Evolutionary conservation across 1,284 basidiomycete genomes (phyloP).

Genomic region (Trichosporon sp.): DNA sequence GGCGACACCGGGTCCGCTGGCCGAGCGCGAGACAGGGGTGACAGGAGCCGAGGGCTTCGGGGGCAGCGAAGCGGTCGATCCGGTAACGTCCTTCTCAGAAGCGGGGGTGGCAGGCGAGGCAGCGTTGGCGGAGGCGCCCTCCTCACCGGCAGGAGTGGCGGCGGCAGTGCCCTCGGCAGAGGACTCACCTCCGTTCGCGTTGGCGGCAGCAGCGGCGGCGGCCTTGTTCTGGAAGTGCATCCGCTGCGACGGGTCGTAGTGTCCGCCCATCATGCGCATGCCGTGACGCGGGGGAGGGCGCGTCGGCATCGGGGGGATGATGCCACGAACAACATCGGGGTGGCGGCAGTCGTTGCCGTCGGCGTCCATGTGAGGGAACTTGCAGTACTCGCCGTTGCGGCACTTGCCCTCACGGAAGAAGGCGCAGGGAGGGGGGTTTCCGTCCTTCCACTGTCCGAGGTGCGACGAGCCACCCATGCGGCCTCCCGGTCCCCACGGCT

Average conservation of each 20-base stretch:
- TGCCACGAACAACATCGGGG: slow-evolving; percentile 46
- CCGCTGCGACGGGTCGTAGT: slow-evolving; percentile 29
- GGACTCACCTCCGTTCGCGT: slow-evolving; percentile 6
- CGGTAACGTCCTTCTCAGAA: slow-evolving; percentile 14
- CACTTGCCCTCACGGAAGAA: slow-evolving; percentile 49
- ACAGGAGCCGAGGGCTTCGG: slow-evolving; percentile 31
- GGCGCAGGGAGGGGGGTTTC: slow-evolving; percentile 47
- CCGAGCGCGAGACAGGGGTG: slow-evolving; percentile 33
- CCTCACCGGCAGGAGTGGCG: slow-evolving; percentile 9
- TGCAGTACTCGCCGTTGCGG: slow-evolving; percentile 49
- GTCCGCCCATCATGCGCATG: slow-evolving; percentile 30
- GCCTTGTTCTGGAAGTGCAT: slow-evolving; percentile 27
- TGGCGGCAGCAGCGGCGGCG: slow-evolving; percentile 11
- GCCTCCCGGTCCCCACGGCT: slow-evolving; percentile 27
- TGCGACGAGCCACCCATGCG: slow-evolving; percentile 25
- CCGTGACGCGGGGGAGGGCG: slow-evolving; percentile 22
- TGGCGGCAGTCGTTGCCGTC: slow-evolving; percentile 47
- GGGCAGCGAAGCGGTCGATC: slow-evolving; percentile 24
- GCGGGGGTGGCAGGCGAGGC: slow-evolving; percentile 18
- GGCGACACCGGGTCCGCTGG: slow-evolving; percentile 41
- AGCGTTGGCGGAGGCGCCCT: neutral
- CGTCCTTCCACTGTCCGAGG: slow-evolving; percentile 47
- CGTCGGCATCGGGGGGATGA: slow-evolving; percentile 40
- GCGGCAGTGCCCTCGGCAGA: slow-evolving; percentile 8
- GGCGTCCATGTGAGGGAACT: slow-evolving; percentile 48